These are phyloP conservation scores for Pythium sukuiense DNA, from an alignment of 352 stramenopile species.

Conservation along the genomic window DNA sequence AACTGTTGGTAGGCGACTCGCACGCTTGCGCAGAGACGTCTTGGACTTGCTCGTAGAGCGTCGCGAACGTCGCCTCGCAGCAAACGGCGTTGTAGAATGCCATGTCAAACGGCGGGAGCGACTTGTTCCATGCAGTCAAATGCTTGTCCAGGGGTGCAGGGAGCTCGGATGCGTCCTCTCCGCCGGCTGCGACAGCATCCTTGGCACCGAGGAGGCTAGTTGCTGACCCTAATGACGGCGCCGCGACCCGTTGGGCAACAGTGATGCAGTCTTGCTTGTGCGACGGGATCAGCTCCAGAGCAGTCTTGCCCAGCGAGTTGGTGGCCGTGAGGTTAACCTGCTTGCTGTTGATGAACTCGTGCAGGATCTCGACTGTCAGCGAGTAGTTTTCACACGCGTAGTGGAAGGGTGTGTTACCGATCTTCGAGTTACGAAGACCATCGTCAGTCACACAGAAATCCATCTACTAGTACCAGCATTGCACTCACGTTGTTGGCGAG, in stretches of 20 bases:
- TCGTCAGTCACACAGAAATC: neutral
- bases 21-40: conserved; percentile 50
- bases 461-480: neutral
- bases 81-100: conserved; percentile 77
- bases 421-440: conserved; percentile 32
- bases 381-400: conserved; percentile 70
- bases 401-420: conserved; percentile 73
- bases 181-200: conserved; percentile 39
- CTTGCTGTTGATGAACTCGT: conserved; percentile 57
- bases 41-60: conserved; percentile 61
- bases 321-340: conserved; percentile 61
- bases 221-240: conserved; percentile 36
- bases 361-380: conserved; percentile 56
- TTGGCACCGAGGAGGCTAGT: conserved; percentile 12
- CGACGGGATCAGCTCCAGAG: conserved; percentile 58
- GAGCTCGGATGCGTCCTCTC: conserved; percentile 66
- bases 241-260: conserved; percentile 54
- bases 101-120: conserved; percentile 72
- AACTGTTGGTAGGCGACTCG: conserved; percentile 34
- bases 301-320: conserved; percentile 69
- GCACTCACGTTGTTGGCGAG: conserved; percentile 66
- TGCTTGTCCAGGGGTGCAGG: conserved; percentile 40
- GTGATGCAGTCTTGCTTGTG: conserved; percentile 61
- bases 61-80: conserved; percentile 68
- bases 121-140: conserved; percentile 64